A percentile compares a stretch with the other conserved stretches of the same genome.
Conservation (phyloP, 306 rosid genomes). For the Inga oerstediana region DNA sequence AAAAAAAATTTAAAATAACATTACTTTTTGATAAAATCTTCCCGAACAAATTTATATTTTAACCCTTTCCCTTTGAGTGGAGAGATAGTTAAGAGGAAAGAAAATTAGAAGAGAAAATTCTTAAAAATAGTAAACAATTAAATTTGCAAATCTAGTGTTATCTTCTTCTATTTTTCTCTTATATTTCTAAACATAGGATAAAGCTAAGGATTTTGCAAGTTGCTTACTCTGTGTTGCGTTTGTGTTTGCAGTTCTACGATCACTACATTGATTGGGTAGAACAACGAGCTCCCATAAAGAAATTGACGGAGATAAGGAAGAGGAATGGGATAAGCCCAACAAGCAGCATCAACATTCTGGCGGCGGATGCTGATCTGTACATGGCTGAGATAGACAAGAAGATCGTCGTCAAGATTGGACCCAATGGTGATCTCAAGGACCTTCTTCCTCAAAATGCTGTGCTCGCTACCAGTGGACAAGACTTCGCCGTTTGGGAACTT, state of each 20-base stretch:
- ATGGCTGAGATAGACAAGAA: conserved; percentile 62
- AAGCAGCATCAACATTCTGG: conserved; percentile 58
- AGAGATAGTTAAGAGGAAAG: too few species aligned
- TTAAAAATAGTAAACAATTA: too few species aligned
- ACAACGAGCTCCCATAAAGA: conserved; percentile 47
- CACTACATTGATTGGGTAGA: conserved; percentile 59
- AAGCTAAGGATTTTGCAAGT: not conserved
- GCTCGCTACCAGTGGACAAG: conserved; percentile 50
- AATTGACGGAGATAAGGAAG: conserved; percentile 45
- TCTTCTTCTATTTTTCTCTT: too few species aligned
- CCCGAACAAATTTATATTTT: too few species aligned
- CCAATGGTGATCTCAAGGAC: conserved; percentile 47
- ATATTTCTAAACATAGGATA: too few species aligned
- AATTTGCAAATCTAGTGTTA: too few species aligned
- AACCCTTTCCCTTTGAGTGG: too few species aligned
- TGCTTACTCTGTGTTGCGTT: not conserved
- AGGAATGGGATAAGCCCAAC: conserved; percentile 53
- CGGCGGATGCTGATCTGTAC: conserved; percentile 60
- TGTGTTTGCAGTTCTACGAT: conserved; percentile 62
- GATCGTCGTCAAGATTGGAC: conserved; percentile 68
- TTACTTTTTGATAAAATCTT: too few species aligned
- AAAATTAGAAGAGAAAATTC: too few species aligned
- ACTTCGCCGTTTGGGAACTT: conserved; percentile 69
- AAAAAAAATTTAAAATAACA: too few species aligned
- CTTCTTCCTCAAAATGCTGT: conserved; percentile 58